Conservation (phyloP, 2,329 filamentous ascomycete genomes). For the Dactylellina leptospora region DNA sequence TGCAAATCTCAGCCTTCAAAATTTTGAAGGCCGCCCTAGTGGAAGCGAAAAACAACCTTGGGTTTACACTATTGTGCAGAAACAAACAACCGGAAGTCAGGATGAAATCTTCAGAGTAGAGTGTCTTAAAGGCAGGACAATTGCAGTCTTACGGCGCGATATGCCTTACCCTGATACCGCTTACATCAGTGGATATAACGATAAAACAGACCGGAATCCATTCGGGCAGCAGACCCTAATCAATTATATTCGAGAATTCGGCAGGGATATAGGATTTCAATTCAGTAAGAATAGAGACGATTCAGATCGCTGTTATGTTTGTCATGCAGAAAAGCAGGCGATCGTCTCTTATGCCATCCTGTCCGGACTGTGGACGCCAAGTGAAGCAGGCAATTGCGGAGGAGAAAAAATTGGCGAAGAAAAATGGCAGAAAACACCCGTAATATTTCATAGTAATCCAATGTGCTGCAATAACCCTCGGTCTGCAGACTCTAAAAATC, state of each 20-base stretch:
- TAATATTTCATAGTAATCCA: background rate
- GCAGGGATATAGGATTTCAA: background rate
- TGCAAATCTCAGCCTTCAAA: too few species aligned
- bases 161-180: background rate
- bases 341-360: background rate
- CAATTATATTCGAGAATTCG: background rate
- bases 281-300: background rate
- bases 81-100: too few species aligned
- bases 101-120: too few species aligned
- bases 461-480: background rate
- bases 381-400: too few species aligned
- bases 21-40: too few species aligned
- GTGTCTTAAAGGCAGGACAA: too few species aligned
- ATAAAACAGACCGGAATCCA: background rate
- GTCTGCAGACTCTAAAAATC: background rate
- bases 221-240: background rate
- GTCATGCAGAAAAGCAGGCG: background rate
- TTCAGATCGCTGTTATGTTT: background rate
- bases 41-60: too few species aligned
- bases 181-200: background rate
- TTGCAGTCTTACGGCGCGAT: background rate
- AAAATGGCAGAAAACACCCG: background rate
- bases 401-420: background rate
- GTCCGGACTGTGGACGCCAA: background rate
- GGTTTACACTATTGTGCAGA: too few species aligned